Evolutionary conservation across 163 green algal species (phyloP).

Genomic region (Volvox carteri): DNA sequence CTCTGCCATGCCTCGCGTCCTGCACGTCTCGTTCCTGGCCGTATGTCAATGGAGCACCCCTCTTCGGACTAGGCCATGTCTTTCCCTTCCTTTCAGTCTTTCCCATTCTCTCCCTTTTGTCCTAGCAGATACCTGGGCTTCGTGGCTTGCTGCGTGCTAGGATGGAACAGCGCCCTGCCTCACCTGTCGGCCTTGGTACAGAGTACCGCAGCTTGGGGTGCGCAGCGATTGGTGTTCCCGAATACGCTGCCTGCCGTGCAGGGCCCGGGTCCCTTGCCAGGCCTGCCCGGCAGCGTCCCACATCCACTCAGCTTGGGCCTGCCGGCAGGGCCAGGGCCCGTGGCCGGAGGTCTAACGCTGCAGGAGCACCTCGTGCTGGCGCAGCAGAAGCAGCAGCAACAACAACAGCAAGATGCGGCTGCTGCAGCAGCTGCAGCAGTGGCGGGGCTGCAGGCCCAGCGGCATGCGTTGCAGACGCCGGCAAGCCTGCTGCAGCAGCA

Average conservation of each 20-base stretch:
- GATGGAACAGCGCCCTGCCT: conserved; percentile 26
- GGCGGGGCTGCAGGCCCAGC: not conserved
- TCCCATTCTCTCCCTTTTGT: not conserved
- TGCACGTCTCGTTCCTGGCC: not conserved
- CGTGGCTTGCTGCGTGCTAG: conserved; percentile 50
- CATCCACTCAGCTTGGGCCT: not conserved
- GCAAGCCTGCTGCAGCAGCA: not conserved
- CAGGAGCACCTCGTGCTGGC: not conserved
- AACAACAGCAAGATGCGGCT: conserved; percentile 19
- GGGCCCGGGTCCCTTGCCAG: not conserved
- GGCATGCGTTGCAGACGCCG: not conserved
- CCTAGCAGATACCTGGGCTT: conserved; percentile 46
- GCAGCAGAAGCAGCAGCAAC: conserved; percentile 26
- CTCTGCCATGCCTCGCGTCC: not conserved
- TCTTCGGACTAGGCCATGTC: no score
- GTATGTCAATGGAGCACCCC: no score
- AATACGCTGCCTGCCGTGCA: not conserved
- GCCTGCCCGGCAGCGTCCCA: not conserved
- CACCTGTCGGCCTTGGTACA: not conserved
- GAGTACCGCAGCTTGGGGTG: not conserved
- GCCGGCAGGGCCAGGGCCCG: not conserved
- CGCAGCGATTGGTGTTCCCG: conserved; percentile 2
- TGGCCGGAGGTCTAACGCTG: not conserved
- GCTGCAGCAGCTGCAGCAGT: not conserved
- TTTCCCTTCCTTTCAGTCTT: not conserved